Conservation (phyloP, 2,329 filamentous ascomycete genomes). For the Uncinocarpus reesii region DNA sequence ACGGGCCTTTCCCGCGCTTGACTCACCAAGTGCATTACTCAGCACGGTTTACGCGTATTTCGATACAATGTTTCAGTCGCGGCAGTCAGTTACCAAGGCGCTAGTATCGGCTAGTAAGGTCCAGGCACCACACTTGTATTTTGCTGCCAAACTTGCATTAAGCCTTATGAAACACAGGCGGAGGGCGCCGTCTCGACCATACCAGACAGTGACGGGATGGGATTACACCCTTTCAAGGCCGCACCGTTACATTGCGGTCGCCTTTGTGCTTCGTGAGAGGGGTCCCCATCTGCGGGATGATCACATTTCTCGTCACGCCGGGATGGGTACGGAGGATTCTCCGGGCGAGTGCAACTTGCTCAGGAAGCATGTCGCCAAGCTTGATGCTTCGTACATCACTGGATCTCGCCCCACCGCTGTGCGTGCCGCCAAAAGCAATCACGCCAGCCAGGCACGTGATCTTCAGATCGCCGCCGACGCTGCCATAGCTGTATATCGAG, state of each 20-base stretch:
- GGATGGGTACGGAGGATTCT: no score
- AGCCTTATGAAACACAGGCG: slow-evolving; percentile 5
- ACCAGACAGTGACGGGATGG: no score
- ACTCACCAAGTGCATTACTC: background rate
- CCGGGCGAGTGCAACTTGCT: no score
- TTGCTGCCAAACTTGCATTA: background rate
- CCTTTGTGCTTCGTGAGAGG: no score
- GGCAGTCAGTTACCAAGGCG: background rate
- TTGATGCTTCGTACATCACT: background rate
- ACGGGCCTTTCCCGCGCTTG: background rate
- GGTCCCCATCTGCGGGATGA: no score
- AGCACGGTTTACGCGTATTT: background rate
- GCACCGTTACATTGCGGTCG: no score
- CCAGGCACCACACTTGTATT: background rate
- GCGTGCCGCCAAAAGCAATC: background rate
- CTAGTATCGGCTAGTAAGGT: background rate
- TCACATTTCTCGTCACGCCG: no score
- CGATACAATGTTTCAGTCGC: background rate
- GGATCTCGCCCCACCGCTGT: slow-evolving; percentile 1
- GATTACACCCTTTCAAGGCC: no score
- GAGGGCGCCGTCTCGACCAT: background rate
- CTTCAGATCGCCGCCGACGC: no score
- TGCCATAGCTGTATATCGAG: no score
- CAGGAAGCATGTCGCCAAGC: background rate
- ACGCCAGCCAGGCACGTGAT: background rate